Evolutionary conservation across 2,329 filamentous ascomycete genomes (phyloP).

Genomic region (Colletotrichum camelliae): DNA sequence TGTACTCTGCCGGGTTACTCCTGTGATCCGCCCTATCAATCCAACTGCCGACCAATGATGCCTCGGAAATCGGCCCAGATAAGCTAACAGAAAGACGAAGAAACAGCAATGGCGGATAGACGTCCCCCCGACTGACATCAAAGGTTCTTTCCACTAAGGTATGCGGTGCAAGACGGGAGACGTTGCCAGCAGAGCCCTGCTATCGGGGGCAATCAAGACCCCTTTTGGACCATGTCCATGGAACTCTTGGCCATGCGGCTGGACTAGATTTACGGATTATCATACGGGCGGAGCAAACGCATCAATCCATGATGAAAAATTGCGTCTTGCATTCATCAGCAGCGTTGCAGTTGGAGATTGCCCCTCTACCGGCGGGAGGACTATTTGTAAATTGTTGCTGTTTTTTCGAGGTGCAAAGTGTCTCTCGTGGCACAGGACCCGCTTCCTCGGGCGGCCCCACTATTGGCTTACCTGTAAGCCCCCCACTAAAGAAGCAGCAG

Average conservation of each 20-base stretch:
- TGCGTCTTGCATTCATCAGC: not conserved
- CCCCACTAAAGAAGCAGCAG: conserved; percentile 11
- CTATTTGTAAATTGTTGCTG: not conserved
- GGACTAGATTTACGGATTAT: conserved; percentile 13
- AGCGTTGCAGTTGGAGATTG: not conserved
- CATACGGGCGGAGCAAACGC: not conserved
- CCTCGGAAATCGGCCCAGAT: not conserved
- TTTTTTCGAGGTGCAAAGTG: not conserved
- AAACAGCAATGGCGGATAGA: not conserved
- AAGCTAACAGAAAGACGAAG: not conserved
- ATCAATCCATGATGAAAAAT: not conserved
- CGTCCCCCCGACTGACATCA: not conserved
- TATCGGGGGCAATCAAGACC: not conserved
- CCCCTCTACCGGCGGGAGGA: not conserved
- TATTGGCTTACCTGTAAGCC: not conserved
- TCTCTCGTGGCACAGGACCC: not conserved
- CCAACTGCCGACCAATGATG: not conserved
- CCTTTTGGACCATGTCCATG: not conserved
- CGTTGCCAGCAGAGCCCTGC: not conserved
- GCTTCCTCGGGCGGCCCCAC: not conserved
- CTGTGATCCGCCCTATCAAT: not conserved
- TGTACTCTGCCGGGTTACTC: not conserved
- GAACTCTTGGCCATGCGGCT: not conserved
- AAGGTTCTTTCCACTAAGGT: not conserved
- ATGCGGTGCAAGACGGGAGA: not conserved